Conservation (phyloP, 2,329 filamentous ascomycete genomes). For the Amauroascus niger region DNA sequence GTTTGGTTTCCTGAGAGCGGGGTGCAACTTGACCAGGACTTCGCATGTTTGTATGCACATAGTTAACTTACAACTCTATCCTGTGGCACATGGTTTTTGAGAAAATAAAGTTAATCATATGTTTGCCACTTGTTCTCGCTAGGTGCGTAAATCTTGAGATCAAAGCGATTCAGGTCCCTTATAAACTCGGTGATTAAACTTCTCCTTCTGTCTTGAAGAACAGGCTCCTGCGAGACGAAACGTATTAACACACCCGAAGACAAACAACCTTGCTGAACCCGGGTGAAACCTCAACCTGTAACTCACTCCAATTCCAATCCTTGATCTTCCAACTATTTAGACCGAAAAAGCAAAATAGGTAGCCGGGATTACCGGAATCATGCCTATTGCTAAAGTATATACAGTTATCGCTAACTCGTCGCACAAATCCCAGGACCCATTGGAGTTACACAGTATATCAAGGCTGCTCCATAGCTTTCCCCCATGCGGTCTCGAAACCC, state of each 20-base stretch:
- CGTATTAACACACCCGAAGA: no score
- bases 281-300: no score
- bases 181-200: no score
- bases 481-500: slow-evolving; percentile 17
- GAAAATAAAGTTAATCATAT: background rate
- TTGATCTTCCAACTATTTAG: background rate
- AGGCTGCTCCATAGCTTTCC: slow-evolving; percentile 16
- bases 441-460: slow-evolving; percentile 1
- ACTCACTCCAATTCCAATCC: background rate
- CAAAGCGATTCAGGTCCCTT: background rate
- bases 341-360: background rate
- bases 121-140: background rate
- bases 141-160: background rate
- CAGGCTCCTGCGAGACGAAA: no score
- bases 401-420: background rate
- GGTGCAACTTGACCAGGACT: no score
- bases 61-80: no score
- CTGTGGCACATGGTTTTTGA: background rate
- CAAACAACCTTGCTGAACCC: no score
- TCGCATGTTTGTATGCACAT: no score
- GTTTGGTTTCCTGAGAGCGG: no score
- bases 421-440: background rate
- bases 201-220: no score
- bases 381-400: background rate
- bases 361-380: background rate